Percentiles rank a stretch among this genome's conserved stretches.
Conservation (phyloP, 345 rosid species). For the Brassica carinata region DNA sequence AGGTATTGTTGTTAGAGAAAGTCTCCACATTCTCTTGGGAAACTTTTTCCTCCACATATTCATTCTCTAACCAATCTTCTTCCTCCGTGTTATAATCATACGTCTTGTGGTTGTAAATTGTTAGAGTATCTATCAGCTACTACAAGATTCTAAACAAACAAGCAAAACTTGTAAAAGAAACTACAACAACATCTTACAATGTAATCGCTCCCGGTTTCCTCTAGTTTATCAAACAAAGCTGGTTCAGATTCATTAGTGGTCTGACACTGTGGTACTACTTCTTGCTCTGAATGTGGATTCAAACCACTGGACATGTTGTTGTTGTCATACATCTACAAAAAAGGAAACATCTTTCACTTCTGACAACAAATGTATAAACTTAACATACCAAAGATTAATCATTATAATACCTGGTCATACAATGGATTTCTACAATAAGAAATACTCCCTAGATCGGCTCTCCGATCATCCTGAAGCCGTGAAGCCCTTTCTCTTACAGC, state of each 20-base stretch:
- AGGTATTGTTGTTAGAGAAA: background rate
- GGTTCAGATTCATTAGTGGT: conserved; percentile 4
- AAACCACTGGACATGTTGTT: background rate
- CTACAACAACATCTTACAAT: conserved; percentile 18
- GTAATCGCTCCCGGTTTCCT: conserved; percentile 12
- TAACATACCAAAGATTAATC: background rate
- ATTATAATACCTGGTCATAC: conserved; percentile 20
- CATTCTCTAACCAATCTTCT: conserved; percentile 29
- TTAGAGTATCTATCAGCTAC: background rate
- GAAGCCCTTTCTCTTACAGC: conserved; percentile 33
- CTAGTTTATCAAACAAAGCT: background rate
- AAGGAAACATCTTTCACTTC: background rate
- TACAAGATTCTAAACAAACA: conserved; percentile 19
- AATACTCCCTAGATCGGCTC: conserved; percentile 39
- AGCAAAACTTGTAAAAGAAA: background rate
- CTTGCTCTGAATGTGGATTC: background rate
- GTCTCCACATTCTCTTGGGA: conserved; percentile 18
- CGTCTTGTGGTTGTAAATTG: conserved; percentile 1
- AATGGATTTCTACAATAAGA: conserved; percentile 12
- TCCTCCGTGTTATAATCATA: conserved; percentile 25
- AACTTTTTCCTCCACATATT: background rate
- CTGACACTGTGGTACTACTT: background rate
- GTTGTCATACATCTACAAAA: conserved; percentile 22
- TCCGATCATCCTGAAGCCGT: conserved; percentile 53
- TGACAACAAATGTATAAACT: background rate